Conservation (phyloP, 768 basidiomycete genomes). For the Agrocybe pediades region DNA sequence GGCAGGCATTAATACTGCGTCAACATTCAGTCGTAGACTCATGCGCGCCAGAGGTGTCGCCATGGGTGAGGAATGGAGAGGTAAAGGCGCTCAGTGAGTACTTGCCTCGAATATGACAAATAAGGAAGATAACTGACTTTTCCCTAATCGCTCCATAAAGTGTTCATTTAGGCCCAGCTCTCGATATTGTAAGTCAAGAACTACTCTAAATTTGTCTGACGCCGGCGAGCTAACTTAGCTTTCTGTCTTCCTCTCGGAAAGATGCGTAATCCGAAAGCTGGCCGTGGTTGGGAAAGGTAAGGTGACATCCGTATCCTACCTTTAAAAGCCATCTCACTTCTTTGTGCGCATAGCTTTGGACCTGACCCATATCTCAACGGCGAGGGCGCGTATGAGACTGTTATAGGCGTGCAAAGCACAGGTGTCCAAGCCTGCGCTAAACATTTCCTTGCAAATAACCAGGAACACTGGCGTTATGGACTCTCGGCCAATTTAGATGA, state of each 20-base stretch:
- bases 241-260: conserved; percentile 11
- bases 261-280: conserved; percentile 55
- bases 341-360: conserved; percentile 38
- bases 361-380: conserved; percentile 68
- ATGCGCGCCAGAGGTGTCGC: conserved; percentile 65
- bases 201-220: too few relatives aligned
- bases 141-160: conserved; percentile 21
- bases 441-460: conserved; percentile 51
- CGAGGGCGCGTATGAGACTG: conserved; percentile 59
- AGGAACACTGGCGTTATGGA: conserved; percentile 54
- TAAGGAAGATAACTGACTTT: too few relatives aligned
- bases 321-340: background rate
- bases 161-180: conserved; percentile 51
- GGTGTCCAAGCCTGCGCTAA: conserved; percentile 65
- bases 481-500: conserved; percentile 53
- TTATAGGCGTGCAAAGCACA: conserved; percentile 58
- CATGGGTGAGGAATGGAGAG: conserved; percentile 68
- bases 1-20: conserved; percentile 54
- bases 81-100: conserved; percentile 59
- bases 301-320: background rate
- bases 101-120: background rate
- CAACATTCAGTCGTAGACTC: conserved; percentile 58
- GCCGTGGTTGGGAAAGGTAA: conserved; percentile 51
- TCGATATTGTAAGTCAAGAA: conserved; percentile 61
- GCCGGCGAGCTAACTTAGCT: background rate